Base-by-base conservation (phyloP, 1,284 basidiomycete genomes). In the Neonothopanus nambi region DNA sequence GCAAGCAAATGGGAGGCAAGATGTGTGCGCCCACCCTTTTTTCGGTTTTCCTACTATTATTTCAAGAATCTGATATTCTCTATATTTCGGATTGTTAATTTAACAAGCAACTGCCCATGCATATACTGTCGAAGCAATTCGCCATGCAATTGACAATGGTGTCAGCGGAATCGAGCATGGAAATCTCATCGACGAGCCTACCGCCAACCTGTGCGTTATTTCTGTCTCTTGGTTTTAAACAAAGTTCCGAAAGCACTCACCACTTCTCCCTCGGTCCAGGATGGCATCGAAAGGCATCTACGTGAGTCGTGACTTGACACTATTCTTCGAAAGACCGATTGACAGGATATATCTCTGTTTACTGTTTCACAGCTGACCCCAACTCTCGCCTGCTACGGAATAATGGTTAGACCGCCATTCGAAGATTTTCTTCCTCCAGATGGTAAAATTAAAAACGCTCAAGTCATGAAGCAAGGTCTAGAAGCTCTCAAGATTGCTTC, bases 91-190 rank as follows among this genome's bases (percentile, higher is more conserved):
- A 33, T 11, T 33, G 30, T 33, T 13, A 13, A 3, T 3, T 33
- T 38, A 13, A 33, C 41, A 39, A 69, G 68, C 64, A 5, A 75
- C 72, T 1, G 71, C 73, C 0, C 70, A 73, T 54, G 70, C 70
- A 12, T 72, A 75, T 55, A 75, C 72, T 2, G 64, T 68, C 20
- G 71, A 68, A 15, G 67, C 71, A 3, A 70, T 75, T 38, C 62
- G 67, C 0, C 73, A 76, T 51, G 72, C 74, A 0, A 70, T 76
- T 28, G 65, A 70, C 26, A 71, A 71, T 46, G 71, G 73, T 9
- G 67, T 72, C 3, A 47, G 49, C 3, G 76, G 76, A 0, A 79
- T 80, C 39, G 78, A 80, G 57, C 78, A 80, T 51, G 78, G 78
- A 9, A 71, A 71, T 52, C 60, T 72, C 8, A 69, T 71, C 42